These are phyloP conservation scores for Pelargonium fulgidum DNA, from an alignment of 441 rosid species.

Conservation along the genomic window DNA sequence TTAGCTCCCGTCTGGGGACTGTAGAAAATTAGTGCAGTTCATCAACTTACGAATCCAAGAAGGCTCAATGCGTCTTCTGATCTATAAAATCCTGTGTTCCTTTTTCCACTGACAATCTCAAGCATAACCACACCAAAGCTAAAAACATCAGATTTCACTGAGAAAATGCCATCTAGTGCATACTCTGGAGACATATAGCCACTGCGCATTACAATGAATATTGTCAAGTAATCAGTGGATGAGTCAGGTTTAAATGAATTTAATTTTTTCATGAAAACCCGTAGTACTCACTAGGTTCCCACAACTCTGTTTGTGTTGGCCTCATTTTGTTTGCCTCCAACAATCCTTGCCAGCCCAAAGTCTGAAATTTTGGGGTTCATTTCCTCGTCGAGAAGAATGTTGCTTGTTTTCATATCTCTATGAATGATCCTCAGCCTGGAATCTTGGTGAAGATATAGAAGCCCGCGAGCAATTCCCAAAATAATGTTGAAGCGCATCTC, in stretches of 20 bases:
- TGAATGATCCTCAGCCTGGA: constrained; percentile 56
- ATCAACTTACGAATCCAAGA: constrained; percentile 40
- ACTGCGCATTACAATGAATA: constrained; percentile 27
- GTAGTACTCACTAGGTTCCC: constrained; percentile 52
- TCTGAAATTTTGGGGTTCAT: constrained; percentile 48
- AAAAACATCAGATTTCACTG: constrained; percentile 59
- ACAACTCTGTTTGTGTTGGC: constrained; percentile 49
- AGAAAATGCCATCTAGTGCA: constrained; percentile 58
- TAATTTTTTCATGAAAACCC: not conserved
- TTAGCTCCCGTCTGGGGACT: not conserved
- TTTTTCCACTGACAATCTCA: constrained; percentile 50
- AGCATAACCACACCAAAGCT: constrained; percentile 61
- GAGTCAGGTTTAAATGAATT: not conserved
- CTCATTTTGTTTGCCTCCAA: constrained; percentile 50
- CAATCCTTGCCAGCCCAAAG: constrained; percentile 45
- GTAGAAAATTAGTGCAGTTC: not conserved
- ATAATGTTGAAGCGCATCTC: constrained; percentile 40
- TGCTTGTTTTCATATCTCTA: constrained; percentile 43
- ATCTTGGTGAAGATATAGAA: constrained; percentile 65
- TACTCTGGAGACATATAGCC: constrained; percentile 72
- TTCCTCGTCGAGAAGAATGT: constrained; percentile 36
- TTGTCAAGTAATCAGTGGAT: constrained; percentile 22
- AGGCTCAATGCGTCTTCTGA: constrained; percentile 37
- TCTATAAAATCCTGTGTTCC: constrained; percentile 41
- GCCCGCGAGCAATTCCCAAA: constrained; percentile 53